These are phyloP conservation scores for Boletales sp. DNA, from an alignment of 768 basidiomycete species.

Conservation along the genomic window DNA sequence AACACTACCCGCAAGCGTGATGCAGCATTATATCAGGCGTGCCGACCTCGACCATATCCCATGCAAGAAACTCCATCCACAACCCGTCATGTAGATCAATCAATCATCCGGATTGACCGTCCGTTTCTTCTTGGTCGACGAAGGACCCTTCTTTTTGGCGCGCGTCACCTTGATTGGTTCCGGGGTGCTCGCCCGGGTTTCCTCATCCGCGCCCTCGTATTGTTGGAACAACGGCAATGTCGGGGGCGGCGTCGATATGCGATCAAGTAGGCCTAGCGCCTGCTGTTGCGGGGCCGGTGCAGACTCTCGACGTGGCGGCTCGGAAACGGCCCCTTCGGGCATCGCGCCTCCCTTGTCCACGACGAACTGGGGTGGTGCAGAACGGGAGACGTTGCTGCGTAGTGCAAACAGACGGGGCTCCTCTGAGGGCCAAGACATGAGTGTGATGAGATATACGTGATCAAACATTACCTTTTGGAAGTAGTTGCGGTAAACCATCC, in stretches of 20 bases:
- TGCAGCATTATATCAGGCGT: conserved; percentile 16
- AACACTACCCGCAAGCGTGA: conserved; percentile 11
- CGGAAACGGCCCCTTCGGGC: conserved; percentile 54
- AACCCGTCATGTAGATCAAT: neutral
- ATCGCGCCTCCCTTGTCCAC: conserved; percentile 85
- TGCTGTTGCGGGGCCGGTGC: conserved; percentile 26
- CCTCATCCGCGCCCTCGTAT: conserved; percentile 48
- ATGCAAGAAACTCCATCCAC: conserved; percentile 8
- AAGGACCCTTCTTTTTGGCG: conserved; percentile 56
- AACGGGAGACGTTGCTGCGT: conserved; percentile 36
- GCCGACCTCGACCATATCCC: conserved; percentile 20
- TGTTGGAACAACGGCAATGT: conserved; percentile 42
- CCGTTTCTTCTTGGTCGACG: conserved; percentile 66
- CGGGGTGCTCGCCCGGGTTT: conserved; percentile 51
- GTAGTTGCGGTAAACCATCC: conserved; percentile 62
- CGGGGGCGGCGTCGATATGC: conserved; percentile 34
- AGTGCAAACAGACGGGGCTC: conserved; percentile 45
- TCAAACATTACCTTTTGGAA: conserved; percentile 28
- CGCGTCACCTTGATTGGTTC: conserved; percentile 77
- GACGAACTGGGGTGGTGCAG: conserved; percentile 47
- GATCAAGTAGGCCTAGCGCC: conserved; percentile 26
- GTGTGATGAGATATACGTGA: neutral
- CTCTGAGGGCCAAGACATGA: conserved; percentile 32
- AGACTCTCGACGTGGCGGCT: conserved; percentile 18
- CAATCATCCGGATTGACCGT: conserved; percentile 30